Conservation (phyloP, 768 basidiomycete species). For the Kondoa subrosea region DNA sequence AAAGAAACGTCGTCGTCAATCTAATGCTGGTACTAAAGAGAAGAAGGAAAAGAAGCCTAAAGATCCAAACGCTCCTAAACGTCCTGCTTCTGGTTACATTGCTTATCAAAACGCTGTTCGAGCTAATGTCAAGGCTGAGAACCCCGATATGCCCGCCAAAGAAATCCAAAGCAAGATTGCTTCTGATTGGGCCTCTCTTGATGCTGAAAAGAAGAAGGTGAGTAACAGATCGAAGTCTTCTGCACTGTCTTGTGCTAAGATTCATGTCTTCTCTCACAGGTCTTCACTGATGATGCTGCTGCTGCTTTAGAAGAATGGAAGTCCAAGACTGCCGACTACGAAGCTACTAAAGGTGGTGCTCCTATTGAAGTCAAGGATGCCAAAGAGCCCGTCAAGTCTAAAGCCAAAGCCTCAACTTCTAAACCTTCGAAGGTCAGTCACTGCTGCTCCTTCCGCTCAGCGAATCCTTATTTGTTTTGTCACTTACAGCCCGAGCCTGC, state of each 20-base stretch:
- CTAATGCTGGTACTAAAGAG: constrained; percentile 22
- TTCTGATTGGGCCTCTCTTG: constrained; percentile 54
- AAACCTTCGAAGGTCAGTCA: neutral
- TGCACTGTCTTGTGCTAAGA: neutral
- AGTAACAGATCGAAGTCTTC: constrained; percentile 29
- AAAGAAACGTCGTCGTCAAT: neutral
- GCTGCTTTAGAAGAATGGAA: constrained; percentile 19
- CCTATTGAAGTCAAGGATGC: neutral
- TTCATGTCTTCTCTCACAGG: constrained; percentile 8
- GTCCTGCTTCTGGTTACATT: constrained; percentile 81
- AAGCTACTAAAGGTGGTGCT: constrained; percentile 12
- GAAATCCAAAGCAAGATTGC: constrained; percentile 59
- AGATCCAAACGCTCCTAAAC: constrained; percentile 88
- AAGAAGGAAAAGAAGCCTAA: constrained; percentile 47
- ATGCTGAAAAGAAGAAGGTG: constrained; percentile 56
- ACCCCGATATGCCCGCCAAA: constrained; percentile 50
- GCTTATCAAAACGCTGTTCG: constrained; percentile 85
- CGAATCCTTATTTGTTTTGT: neutral
- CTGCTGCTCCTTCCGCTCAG: neutral
- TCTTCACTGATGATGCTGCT: constrained; percentile 20
- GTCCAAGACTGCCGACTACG: constrained; percentile 20
- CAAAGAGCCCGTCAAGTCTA: neutral
- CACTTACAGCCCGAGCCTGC: neutral
- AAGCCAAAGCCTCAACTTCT: neutral
- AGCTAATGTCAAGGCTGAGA: constrained; percentile 47